Evolutionary conservation across 2,329 filamentous ascomycete species (phyloP).

Genomic region (Orbilia blumenaviensis): DNA sequence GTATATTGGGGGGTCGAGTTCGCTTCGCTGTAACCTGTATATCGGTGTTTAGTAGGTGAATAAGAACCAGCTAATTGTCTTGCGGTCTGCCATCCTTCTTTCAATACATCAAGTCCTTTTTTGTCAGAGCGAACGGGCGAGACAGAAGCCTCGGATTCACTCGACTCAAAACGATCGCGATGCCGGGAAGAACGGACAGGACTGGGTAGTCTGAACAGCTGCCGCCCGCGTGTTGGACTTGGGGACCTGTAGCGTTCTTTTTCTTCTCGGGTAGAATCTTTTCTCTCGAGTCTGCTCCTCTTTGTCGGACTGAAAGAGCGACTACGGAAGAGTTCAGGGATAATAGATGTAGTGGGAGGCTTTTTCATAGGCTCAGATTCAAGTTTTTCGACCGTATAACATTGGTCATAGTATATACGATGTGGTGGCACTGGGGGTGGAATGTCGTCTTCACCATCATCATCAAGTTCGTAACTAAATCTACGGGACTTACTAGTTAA

Average conservation of each 20-base stretch:
- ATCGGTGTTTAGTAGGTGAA: slow-evolving; percentile 45
- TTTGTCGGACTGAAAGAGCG: not conserved
- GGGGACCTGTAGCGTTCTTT: slow-evolving; percentile 17
- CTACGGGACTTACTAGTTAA: slow-evolving; percentile 32
- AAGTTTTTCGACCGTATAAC: not conserved
- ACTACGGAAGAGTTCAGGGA: not conserved
- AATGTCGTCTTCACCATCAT: not conserved
- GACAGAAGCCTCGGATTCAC: slow-evolving; percentile 25
- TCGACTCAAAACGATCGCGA: slow-evolving; percentile 6
- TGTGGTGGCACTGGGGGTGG: not conserved
- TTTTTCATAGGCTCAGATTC: slow-evolving; percentile 2
- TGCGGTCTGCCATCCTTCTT: slow-evolving; percentile 27
- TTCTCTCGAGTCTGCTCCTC: not conserved
- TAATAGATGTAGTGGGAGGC: not conserved
- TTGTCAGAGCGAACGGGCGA: slow-evolving; percentile 21
- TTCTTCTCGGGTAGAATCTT: not conserved
- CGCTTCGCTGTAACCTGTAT: slow-evolving; percentile 30
- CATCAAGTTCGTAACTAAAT: not conserved
- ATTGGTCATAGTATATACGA: not conserved
- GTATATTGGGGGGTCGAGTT: slow-evolving; percentile 1
- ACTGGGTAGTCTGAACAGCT: slow-evolving; percentile 7
- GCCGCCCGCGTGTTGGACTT: slow-evolving; percentile 52
- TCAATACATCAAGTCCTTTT: slow-evolving; percentile 6
- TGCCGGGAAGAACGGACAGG: not conserved
- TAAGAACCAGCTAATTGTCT: slow-evolving; percentile 15